These are phyloP conservation scores for Ammopiptanthus mongolicus DNA, from an alignment of 306 rosid species.

Conservation along the genomic window DNA sequence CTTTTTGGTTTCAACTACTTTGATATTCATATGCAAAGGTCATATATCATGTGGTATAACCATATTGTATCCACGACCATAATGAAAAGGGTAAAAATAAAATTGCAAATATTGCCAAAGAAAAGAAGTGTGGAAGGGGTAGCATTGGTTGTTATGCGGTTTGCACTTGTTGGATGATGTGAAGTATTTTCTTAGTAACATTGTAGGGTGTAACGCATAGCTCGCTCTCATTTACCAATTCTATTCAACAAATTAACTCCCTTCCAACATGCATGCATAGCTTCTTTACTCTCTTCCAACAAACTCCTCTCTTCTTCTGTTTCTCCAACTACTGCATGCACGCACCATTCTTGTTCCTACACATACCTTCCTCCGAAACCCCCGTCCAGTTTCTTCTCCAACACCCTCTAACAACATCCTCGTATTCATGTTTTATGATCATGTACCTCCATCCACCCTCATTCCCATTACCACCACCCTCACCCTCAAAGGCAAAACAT, in stretches of 20 bases:
- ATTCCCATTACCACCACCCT: background rate
- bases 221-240: conserved; percentile 39
- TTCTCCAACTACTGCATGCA: background rate
- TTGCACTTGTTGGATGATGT: background rate
- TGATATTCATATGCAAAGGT: too few species aligned
- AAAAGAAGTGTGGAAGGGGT: background rate
- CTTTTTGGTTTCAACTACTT: too few species aligned
- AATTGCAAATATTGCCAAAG: background rate
- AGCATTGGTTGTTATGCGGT: background rate
- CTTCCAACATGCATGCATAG: conserved; percentile 24
- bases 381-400: conserved; percentile 4
- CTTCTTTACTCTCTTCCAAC: conserved; percentile 29
- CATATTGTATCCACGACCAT: background rate
- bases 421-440: background rate
- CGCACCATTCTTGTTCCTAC: background rate
- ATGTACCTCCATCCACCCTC: background rate
- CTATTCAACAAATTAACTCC: conserved; percentile 15
- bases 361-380: background rate
- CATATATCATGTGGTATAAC: too few species aligned
- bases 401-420: background rate
- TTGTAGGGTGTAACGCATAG: conserved; percentile 39
- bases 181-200: background rate
- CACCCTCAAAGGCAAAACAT: background rate
- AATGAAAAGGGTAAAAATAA: background rate
- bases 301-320: conserved; percentile 12